phyloP scores from a whole-genome alignment of 2,329 filamentous ascomycete species.

The Trichoderma sp. region DNA sequence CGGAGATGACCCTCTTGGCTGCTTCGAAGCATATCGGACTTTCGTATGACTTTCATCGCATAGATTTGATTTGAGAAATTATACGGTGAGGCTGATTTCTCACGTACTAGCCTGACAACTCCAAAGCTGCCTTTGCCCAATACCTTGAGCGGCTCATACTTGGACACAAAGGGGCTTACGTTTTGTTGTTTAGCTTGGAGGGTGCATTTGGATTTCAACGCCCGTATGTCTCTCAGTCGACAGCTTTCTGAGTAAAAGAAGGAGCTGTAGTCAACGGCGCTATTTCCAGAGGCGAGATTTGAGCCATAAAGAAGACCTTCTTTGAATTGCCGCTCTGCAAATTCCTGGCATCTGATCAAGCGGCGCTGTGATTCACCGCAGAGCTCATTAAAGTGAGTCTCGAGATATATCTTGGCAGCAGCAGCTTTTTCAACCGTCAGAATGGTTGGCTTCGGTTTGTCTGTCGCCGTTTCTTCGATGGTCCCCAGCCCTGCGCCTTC shows the following conservation, averaged over 20 bases:
- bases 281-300: slow-evolving; percentile 57
- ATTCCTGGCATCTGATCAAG: slow-evolving; percentile 34
- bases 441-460: slow-evolving; percentile 37
- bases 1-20: slow-evolving; percentile 90
- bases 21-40: slow-evolving; percentile 87
- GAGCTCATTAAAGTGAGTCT: slow-evolving; percentile 78
- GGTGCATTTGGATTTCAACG: slow-evolving; percentile 63
- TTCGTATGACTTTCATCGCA: slow-evolving; percentile 97
- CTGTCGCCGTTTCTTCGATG: slow-evolving; percentile 36
- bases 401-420: slow-evolving; percentile 82
- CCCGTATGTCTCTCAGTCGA: slow-evolving; percentile 71
- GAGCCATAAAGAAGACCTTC: slow-evolving; percentile 57
- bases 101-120: slow-evolving; percentile 81
- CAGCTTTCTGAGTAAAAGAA: slow-evolving; percentile 71
- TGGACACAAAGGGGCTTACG: slow-evolving; percentile 28
- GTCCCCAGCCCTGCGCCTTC: slow-evolving; percentile 38
- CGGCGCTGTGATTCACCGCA: slow-evolving; percentile 49
- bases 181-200: slow-evolving; percentile 19
- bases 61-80: slow-evolving; percentile 60
- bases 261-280: slow-evolving; percentile 52
- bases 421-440: slow-evolving; percentile 75
- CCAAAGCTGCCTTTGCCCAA: slow-evolving; percentile 95
- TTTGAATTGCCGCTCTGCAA: slow-evolving; percentile 39
- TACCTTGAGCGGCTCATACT: slow-evolving; percentile 77
- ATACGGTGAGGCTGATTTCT: slow-evolving; percentile 47